Base-by-base conservation (phyloP, 2,329 filamentous ascomycete genomes). In the Ceratocystiopsis minuta region DNA sequence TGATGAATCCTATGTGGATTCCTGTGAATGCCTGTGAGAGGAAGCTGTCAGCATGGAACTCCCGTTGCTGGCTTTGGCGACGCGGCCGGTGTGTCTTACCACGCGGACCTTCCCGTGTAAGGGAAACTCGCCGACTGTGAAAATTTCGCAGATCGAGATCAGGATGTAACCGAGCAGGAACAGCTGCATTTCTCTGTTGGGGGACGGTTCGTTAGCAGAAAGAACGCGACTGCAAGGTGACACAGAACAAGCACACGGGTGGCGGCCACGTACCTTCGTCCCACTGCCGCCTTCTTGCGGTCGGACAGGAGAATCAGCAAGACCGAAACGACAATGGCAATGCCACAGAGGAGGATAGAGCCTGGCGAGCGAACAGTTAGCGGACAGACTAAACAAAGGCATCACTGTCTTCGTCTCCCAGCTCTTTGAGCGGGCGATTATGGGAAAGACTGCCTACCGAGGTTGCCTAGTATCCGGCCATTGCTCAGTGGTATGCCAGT, bases 121-220 rank as follows among this genome's bases (percentile, higher is more conserved):
- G 3, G 88, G 86, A 53, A 98, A 88, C 28, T 79, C 82, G 51
- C 90, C 90, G 33, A 96, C 77, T 0, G 86, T 87, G 63, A 98
- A 95, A 54, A 98, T 94, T 59, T 96, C 90, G 62, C 87, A 95
- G 53, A 98, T 82, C 53, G 82, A 77, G 46, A 96, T 77, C 45
- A 96, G 61, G 44, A 93, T 80, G 58, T 85, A 98, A 40, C 81
- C 79, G 36, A 83, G 48, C 40, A 98, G 72, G 63, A 98, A 96
- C 32, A 95, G 54, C 68, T 98, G 90, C 74, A 98, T 96, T 61
- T 98, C 90, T 60, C 90, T 93, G 54, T 43, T 42, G 2, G 14
- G n/a, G 11, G 6, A 28, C 24, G 7, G 24, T 10, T 10, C 2
- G 24, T 28, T 28, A 28, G 24, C 11, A 10, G 24, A 28, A 10